A percentile compares a stretch with the other conserved stretches of the same genome.
phyloP scores from a whole-genome alignment of 2,329 filamentous ascomycete species.

The Hyphodiscus sp. region DNA sequence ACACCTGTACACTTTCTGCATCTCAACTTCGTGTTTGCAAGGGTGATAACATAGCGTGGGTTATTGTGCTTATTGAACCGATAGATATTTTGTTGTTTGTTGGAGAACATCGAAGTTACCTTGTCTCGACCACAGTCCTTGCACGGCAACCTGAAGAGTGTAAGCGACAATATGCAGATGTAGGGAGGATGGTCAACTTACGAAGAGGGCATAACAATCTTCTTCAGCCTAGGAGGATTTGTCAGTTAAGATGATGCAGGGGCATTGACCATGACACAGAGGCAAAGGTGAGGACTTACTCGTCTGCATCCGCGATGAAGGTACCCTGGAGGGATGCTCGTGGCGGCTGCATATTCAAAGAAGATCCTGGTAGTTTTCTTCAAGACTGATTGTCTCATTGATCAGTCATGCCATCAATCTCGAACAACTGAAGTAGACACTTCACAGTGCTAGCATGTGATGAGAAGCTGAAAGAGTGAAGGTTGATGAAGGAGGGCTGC shows the following conservation, averaged over 20 bases:
- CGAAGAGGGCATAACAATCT: neutral
- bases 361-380: neutral
- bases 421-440: too few relatives aligned
- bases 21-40: constrained; percentile 16
- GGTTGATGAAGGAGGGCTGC: too few relatives aligned
- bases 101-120: constrained; percentile 35
- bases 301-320: neutral
- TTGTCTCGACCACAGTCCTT: constrained; percentile 22
- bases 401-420: too few relatives aligned
- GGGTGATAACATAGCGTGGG: constrained; percentile 10
- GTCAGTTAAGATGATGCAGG: neutral
- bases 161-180: neutral
- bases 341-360: neutral
- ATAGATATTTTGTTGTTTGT: constrained; percentile 39
- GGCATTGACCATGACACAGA: neutral
- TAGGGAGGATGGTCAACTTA: neutral
- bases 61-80: constrained; percentile 11
- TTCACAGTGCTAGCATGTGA: too few relatives aligned
- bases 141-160: constrained; percentile 5
- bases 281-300: neutral
- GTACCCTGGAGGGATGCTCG: neutral
- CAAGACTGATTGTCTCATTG: too few relatives aligned
- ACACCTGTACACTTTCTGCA: constrained; percentile 40
- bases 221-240: neutral
- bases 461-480: too few relatives aligned